Percentiles rank a stretch among this genome's conserved stretches.
phyloP scores from a whole-genome alignment of 108 stramenopile species.

The Nitzschia sp. region DNA sequence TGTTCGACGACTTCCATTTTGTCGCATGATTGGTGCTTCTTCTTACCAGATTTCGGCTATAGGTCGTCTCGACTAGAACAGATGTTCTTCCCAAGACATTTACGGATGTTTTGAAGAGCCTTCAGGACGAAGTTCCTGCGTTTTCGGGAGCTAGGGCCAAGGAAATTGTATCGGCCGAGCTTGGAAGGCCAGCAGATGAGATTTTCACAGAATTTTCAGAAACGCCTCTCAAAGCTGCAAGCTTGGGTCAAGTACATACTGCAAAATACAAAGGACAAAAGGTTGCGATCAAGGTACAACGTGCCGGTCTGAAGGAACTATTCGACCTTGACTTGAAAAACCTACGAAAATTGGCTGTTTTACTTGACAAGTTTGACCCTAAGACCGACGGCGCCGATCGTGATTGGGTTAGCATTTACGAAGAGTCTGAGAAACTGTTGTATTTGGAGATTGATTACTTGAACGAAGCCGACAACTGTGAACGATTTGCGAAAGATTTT shows the following conservation, averaged over 20 bases:
- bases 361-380: constrained; percentile 95
- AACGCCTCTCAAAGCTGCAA: constrained; percentile 89
- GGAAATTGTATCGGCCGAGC: constrained; percentile 83
- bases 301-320: constrained; percentile 91
- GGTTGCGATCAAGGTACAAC: constrained; percentile 93
- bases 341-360: constrained; percentile 80
- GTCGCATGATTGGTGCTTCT: not conserved
- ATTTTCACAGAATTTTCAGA: constrained; percentile 84
- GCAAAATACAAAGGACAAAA: constrained; percentile 84
- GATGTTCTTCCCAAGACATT: constrained; percentile 90
- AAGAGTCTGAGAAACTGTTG: constrained; percentile 84
- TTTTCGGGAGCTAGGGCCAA: constrained; percentile 87
- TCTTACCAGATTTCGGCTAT: not conserved
- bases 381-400: constrained; percentile 92
- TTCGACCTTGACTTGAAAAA: constrained; percentile 97
- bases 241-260: constrained; percentile 94
- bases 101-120: constrained; percentile 85
- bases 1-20: constrained; percentile 8
- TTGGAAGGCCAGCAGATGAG: constrained; percentile 73
- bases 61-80: constrained; percentile 66
- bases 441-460: constrained; percentile 96
- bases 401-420: constrained; percentile 94
- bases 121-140: constrained; percentile 96
- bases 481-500: constrained; percentile 87
- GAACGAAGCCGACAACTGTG: constrained; percentile 89